These are phyloP conservation scores for Neonectria coccinea DNA, from an alignment of 2,329 filamentous ascomycete species.

Conservation along the genomic window DNA sequence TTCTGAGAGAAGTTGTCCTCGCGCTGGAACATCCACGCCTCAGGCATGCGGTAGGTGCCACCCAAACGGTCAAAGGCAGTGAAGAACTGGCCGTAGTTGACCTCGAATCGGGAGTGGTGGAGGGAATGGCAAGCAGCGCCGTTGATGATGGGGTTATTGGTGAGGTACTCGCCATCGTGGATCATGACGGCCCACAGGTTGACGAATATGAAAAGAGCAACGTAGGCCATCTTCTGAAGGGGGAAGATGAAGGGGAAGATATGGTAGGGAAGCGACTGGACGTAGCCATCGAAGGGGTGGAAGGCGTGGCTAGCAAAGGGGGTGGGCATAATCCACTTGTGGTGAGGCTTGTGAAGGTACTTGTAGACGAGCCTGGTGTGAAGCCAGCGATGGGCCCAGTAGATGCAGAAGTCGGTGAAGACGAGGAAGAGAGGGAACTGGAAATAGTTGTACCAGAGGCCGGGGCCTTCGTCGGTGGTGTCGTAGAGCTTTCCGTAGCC, in stretches of 20 bases:
- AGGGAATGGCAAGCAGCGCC: conserved; percentile 87
- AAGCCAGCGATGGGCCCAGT: conserved; percentile 89
- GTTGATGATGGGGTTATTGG: conserved; percentile 91
- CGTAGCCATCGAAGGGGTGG: conserved; percentile 92
- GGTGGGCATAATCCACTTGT: conserved; percentile 99
- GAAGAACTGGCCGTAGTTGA: conserved; percentile 94
- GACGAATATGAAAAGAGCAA: conserved; percentile 88
- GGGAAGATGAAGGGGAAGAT: conserved; percentile 93
- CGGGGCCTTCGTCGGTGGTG: conserved; percentile 78
- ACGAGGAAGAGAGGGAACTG: conserved; percentile 90
- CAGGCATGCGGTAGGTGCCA: conserved; percentile 87
- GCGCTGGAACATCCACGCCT: conserved; percentile 84
- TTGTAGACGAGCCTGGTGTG: conserved; percentile 86
- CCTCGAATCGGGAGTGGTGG: conserved; percentile 72
- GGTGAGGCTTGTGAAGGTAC: conserved; percentile 92
- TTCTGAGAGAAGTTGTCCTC: conserved; percentile 86
- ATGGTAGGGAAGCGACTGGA: conserved; percentile 92
- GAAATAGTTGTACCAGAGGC: conserved; percentile 79
- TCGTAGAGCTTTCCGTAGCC: conserved; percentile 92
- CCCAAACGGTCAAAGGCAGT: conserved; percentile 91
- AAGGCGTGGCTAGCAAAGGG: conserved; percentile 94
- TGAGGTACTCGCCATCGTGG: conserved; percentile 93
- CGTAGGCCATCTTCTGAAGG: conserved; percentile 89
- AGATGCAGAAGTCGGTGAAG: conserved; percentile 92
- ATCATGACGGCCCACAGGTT: conserved; percentile 98